phyloP scores from a whole-genome alignment of 164 flowering plant genomes.

The Kalanchoe fedtschenkoi region DNA sequence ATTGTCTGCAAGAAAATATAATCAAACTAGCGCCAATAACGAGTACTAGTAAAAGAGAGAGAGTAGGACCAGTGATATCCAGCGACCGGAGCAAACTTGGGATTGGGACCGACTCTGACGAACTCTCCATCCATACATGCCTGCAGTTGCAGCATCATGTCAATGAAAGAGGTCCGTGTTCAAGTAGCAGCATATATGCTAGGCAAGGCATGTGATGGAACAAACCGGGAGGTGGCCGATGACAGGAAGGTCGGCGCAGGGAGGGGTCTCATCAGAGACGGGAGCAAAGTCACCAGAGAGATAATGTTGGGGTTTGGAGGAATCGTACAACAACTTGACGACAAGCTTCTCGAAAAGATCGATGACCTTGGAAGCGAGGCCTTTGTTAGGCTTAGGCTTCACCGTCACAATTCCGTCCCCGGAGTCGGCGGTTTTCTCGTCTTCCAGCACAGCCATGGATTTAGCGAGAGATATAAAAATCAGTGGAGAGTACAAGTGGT shows the following conservation, averaged over 20 bases:
- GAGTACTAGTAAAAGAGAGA: neutral
- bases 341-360: conserved; percentile 53
- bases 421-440: conserved; percentile 1
- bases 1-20: too few species aligned
- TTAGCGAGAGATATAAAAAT: neutral
- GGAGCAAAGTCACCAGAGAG: conserved; percentile 83
- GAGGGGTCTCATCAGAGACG: conserved; percentile 62
- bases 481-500: too few species aligned
- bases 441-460: conserved; percentile 3
- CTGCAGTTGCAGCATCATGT: conserved; percentile 21
- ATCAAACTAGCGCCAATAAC: too few species aligned
- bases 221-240: conserved; percentile 49
- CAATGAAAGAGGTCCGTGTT: neutral
- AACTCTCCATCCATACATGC: conserved; percentile 96
- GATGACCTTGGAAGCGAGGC: conserved; percentile 34
- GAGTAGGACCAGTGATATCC: conserved; percentile 75
- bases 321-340: conserved; percentile 54
- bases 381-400: conserved; percentile 58
- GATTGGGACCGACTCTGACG: conserved; percentile 93
- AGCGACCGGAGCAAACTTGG: conserved; percentile 85
- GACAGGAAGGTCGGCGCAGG: conserved; percentile 46
- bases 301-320: conserved; percentile 49
- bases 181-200: neutral
- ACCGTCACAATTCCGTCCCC: conserved; percentile 31
- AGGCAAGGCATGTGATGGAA: neutral